A percentile compares a stretch with the other conserved stretches of the same genome.
Evolutionary conservation across 148 eudicot genomes (phyloP).

Genomic region (Amaranthus palmeri): DNA sequence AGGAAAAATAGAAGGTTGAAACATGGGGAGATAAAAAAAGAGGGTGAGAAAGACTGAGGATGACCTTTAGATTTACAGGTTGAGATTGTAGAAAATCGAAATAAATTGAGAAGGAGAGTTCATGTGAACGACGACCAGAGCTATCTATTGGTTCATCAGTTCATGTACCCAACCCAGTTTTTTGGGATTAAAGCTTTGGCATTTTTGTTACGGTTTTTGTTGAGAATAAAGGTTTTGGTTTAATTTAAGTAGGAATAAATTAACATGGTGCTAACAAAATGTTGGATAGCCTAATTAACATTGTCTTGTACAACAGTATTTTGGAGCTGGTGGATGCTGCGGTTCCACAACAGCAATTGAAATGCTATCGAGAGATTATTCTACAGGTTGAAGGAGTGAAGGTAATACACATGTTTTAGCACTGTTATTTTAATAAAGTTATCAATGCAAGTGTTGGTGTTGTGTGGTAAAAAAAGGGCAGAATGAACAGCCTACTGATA

Average conservation of each 20-base stretch:
- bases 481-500: neutral
- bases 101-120: no score
- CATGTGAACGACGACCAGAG: no score
- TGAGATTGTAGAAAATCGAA: no score
- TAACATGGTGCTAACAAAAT: neutral
- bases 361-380: slow-evolving; percentile 61
- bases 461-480: neutral
- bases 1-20: no score
- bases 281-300: slow-evolving; percentile 6
- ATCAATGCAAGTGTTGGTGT: neutral
- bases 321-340: slow-evolving; percentile 99
- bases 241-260: neutral
- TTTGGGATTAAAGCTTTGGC: neutral
- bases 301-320: slow-evolving; percentile 37
- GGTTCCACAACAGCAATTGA: slow-evolving; percentile 61
- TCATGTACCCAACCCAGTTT: neutral
- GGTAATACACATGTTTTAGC: slow-evolving; percentile 31
- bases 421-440: neutral
- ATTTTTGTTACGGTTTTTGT: neutral
- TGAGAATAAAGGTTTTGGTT: no score
- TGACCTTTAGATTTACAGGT: no score
- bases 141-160: neutral
- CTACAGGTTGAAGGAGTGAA: slow-evolving; percentile 79
- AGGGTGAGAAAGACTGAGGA: no score
- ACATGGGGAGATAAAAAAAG: no score